Evolutionary conservation across 257 asterid genomes (phyloP), one percentile per base, ranked within the genome.

Genomic region (Cinchona pubescens): DNA sequence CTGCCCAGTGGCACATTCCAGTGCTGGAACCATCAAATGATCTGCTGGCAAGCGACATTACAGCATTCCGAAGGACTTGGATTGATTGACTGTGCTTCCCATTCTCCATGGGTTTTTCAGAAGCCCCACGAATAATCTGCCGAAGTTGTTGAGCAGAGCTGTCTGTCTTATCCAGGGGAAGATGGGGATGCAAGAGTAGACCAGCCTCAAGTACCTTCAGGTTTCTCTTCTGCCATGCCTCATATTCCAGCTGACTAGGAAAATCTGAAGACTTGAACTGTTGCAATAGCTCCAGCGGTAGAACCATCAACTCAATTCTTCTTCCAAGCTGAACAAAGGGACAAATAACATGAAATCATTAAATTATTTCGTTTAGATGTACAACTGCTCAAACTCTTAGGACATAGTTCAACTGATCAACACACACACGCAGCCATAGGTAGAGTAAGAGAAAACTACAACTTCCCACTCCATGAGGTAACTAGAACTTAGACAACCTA

Each of bases 1-100:
- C 97, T 21, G 97, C 98, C 98, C 98, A 94, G 78, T 94, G 98
- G 87, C 95, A 89, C 62, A 78, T 79, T 79, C 87, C 90, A 9
- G 97, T 78, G 67, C 56, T 71, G 18, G 94, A 85, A 68, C 94
- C 96, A 78, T 93, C 98, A 83, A 88, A 87, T 71, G 96, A 87
- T 80, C 97, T 85, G 80, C 88, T 79, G 76, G 98, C 89, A 71
- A 92, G 92, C 7, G 93, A 85, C 68, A 76, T 80, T 62, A 87
- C 94, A 76, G 79, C 69, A 58, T 59, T 86, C 25, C 89, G 89
- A 76, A 94, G 90, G 38, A 32, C 77, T 72, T 78, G 80, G 87
- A 92, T 83, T 27, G 89, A 83, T 75, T 92, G 94, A 73, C 94
- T 88, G 68, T 86, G 75, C 83, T 85, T 94, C 60, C 86, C 89